Conservation (phyloP, 352 stramenopile species). For the Phytopythium boreale region DNA sequence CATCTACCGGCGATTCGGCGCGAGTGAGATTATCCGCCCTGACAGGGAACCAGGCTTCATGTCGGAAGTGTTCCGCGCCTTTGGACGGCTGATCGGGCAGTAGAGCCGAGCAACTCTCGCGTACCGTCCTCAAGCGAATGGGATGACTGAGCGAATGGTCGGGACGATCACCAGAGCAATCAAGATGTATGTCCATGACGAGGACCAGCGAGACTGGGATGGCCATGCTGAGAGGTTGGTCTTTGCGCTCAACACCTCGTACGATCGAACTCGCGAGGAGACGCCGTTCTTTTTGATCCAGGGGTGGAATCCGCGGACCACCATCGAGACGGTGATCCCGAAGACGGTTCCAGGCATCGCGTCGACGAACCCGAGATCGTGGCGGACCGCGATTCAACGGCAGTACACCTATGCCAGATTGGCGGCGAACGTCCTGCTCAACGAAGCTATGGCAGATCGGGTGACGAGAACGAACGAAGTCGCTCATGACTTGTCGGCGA, state of each 20-base stretch:
- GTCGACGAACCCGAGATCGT: background rate
- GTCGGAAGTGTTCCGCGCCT: conserved; percentile 7
- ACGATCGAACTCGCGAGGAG: conserved; percentile 3
- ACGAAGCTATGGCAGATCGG: conserved; percentile 5
- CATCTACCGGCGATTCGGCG: conserved; percentile 16
- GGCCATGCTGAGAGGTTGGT: conserved; percentile 12
- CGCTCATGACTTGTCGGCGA: background rate
- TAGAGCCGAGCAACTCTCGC: conserved; percentile 5
- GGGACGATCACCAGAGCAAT: conserved; percentile 8
- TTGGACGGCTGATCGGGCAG: conserved; percentile 6
- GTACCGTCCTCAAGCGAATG: conserved; percentile 17
- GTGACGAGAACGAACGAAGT: conserved; percentile 3
- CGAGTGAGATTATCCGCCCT: conserved; percentile 12
- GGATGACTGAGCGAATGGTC: conserved; percentile 10
- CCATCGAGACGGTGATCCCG: conserved; percentile 4
- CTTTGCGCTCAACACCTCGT: conserved; percentile 16
- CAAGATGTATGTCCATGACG: conserved; percentile 10
- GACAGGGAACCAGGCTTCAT: conserved; percentile 16
- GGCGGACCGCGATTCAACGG: no score
- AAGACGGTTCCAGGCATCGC: background rate
- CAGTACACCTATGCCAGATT: no score
- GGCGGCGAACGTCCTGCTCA: no score
- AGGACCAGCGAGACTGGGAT: conserved; percentile 17
- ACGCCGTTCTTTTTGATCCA: conserved; percentile 20
- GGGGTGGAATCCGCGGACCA: conserved; percentile 13